A percentile compares a stretch with the other conserved stretches of the same genome.
phyloP scores from a whole-genome alignment of 805 yeast genomes.

The Blastobotrys peoriensis region DNA sequence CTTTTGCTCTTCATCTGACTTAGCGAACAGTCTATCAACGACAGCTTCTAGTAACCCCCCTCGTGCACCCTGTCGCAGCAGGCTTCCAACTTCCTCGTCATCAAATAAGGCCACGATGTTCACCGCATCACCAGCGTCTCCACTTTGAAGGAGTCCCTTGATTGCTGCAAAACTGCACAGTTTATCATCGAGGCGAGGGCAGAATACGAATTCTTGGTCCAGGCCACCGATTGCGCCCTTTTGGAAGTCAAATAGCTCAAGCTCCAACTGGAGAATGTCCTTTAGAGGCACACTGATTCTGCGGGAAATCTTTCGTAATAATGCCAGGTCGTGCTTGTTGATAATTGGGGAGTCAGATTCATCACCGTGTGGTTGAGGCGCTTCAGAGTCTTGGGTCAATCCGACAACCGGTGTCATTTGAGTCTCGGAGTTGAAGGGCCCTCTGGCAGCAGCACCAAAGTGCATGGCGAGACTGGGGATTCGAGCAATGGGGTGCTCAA shows the following conservation, averaged over 20 bases:
- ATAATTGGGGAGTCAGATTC: constrained; percentile 62
- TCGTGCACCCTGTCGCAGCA: constrained; percentile 73
- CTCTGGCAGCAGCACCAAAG: constrained; percentile 63
- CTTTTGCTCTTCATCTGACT: constrained; percentile 26
- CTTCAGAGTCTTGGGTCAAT: constrained; percentile 31
- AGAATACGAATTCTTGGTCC: constrained; percentile 66
- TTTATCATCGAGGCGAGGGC: constrained; percentile 83
- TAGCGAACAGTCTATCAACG: constrained; percentile 41
- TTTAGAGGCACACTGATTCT: constrained; percentile 52
- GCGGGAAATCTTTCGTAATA: constrained; percentile 64
- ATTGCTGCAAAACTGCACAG: constrained; percentile 73
- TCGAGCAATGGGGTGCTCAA: constrained; percentile 51
- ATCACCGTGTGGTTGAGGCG: constrained; percentile 44
- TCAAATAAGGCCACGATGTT: constrained; percentile 64
- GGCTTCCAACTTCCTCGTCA: constrained; percentile 80
- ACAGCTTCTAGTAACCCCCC: constrained; percentile 67
- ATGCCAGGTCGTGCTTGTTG: constrained; percentile 60
- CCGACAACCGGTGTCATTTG: constrained; percentile 79
- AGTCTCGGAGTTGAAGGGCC: constrained; percentile 74
- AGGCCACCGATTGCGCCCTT: constrained; percentile 75
- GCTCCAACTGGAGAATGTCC: constrained; percentile 63
- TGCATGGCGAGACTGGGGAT: constrained; percentile 86
- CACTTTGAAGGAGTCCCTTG: constrained; percentile 47
- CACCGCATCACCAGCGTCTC: constrained; percentile 30
- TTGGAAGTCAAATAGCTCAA: constrained; percentile 77